Conservation (phyloP, 2,329 filamentous ascomycete species). For the Boeremia exigua region DNA sequence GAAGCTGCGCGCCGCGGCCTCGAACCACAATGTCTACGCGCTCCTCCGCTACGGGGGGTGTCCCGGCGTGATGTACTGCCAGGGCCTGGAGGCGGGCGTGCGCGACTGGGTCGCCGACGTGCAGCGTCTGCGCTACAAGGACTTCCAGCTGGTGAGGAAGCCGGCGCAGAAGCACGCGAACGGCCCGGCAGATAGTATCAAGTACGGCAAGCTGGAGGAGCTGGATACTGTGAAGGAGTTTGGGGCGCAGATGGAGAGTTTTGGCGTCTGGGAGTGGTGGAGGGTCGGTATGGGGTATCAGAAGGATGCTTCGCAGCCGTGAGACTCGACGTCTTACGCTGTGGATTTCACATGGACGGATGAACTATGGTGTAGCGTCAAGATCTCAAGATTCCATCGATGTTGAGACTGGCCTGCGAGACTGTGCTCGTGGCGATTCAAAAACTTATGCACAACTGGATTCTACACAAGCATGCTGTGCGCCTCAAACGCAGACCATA, state of each 20-base stretch:
- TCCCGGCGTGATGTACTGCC: conserved; percentile 81
- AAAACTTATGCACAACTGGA: too few species aligned
- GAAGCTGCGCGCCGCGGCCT: conserved; percentile 68
- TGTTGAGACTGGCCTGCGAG: too few species aligned
- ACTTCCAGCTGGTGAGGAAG: conserved; percentile 68
- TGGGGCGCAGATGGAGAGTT: conserved; percentile 64
- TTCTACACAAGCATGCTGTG: too few species aligned
- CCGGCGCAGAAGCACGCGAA: conserved; percentile 50
- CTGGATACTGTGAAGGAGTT: conserved; percentile 70
- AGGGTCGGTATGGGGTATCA: conserved; percentile 68
- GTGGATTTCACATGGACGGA: too few species aligned
- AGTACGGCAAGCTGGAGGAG: conserved; percentile 57
- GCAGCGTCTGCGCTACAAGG: conserved; percentile 71
- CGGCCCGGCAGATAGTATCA: neutral
- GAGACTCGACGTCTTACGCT: neutral
- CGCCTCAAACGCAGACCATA: too few species aligned
- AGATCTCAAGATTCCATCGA: too few species aligned
- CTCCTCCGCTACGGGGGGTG: conserved; percentile 71
- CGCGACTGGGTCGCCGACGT: conserved; percentile 69
- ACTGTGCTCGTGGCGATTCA: too few species aligned
- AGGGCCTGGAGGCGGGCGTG: conserved; percentile 64
- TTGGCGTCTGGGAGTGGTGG: conserved; percentile 70
- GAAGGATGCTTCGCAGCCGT: conserved; percentile 24
- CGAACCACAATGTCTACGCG: conserved; percentile 65
- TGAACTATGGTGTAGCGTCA: too few species aligned